phyloP scores from a whole-genome alignment of 305 asterid genomes.

The Fraxinus albicans region DNA sequence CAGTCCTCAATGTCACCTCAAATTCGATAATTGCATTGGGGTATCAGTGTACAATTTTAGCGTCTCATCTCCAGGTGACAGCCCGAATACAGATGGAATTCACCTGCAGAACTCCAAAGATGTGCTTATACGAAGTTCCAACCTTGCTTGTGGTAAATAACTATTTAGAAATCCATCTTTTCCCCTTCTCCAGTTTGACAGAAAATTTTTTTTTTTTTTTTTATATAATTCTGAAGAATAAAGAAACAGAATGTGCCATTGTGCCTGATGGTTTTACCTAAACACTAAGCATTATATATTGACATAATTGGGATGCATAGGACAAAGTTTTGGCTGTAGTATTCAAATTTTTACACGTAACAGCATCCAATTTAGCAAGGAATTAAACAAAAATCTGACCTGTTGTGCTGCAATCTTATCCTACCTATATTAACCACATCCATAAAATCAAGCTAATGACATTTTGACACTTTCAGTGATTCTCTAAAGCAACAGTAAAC shows the following conservation, averaged over 20 bases:
- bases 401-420: slow-evolving; percentile 34
- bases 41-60: slow-evolving; percentile 74
- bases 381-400: slow-evolving; percentile 6
- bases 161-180: not conserved
- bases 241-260: not conserved
- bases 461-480: slow-evolving; percentile 21
- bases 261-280: not conserved
- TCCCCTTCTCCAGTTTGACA: not conserved
- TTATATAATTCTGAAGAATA: not conserved
- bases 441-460: slow-evolving; percentile 21
- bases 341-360: not conserved
- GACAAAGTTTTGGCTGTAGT: slow-evolving; percentile 10
- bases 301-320: not conserved
- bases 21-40: slow-evolving; percentile 85
- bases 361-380: not conserved
- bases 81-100: slow-evolving; percentile 97
- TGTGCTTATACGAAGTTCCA: slow-evolving; percentile 72
- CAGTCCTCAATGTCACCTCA: slow-evolving; percentile 90
- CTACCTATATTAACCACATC: slow-evolving; percentile 24
- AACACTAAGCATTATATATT: not conserved
- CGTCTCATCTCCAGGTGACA: slow-evolving; percentile 84
- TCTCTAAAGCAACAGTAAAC: not conserved
- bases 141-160: slow-evolving; percentile 76
- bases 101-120: slow-evolving; percentile 95
- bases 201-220: not conserved